A percentile compares a stretch with the other conserved stretches of the same genome.
phyloP scores from a whole-genome alignment of 768 basidiomycete species.

The Cyathus striatus region DNA sequence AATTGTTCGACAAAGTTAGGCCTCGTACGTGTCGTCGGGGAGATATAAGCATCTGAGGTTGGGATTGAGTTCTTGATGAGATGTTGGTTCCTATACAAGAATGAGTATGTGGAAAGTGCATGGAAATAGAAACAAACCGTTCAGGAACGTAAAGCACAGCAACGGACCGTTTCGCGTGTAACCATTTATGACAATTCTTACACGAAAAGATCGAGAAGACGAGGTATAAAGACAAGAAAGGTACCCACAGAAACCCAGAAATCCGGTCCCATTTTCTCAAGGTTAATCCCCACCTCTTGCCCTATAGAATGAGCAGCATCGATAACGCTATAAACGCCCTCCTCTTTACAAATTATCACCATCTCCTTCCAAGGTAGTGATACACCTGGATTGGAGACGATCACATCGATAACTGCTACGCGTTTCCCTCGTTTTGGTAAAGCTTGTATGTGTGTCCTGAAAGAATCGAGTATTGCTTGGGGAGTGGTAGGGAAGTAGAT shows the following conservation, averaged over 20 bases:
- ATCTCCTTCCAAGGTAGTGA: conserved; percentile 76
- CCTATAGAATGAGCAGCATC: conserved; percentile 85
- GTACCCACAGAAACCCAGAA: conserved; percentile 71
- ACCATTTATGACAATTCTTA: conserved; percentile 86
- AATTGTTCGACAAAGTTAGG: conserved; percentile 38
- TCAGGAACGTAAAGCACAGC: conserved; percentile 73
- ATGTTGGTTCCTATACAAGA: conserved; percentile 54
- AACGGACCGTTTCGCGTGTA: conserved; percentile 62
- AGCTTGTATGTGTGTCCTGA: conserved; percentile 24
- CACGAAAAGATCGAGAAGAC: background rate
- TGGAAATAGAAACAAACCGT: conserved; percentile 21
- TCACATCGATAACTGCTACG: conserved; percentile 66
- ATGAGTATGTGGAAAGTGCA: background rate
- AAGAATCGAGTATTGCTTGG: conserved; percentile 40
- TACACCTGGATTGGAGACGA: conserved; percentile 61
- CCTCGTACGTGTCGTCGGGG: conserved; percentile 28
- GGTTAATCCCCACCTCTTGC: conserved; percentile 61
- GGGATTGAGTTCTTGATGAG: conserved; percentile 57
- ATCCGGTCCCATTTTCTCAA: conserved; percentile 56
- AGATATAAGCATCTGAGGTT: conserved; percentile 44
- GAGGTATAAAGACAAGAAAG: background rate
- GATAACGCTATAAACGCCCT: conserved; percentile 61
- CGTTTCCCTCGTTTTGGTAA: conserved; percentile 43
- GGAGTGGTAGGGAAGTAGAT: conserved; percentile 56
- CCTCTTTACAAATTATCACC: conserved; percentile 57